Evolutionary conservation across 1,284 basidiomycete species (phyloP), one percentile per base, ranked within the genome.

Genomic region (Ganoderma sp.): DNA sequence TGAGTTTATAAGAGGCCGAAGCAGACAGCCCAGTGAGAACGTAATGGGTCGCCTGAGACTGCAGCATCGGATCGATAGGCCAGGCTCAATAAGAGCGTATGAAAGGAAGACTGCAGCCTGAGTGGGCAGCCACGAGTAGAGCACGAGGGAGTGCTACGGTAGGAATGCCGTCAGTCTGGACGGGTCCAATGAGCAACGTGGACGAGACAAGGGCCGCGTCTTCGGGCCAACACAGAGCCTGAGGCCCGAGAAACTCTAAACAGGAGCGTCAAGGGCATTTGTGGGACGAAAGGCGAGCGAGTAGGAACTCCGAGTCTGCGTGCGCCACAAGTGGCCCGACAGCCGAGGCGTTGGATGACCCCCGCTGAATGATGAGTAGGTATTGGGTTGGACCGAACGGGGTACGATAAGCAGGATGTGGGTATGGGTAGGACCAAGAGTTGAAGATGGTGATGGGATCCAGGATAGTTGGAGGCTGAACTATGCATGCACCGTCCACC

Each of bases 121-220:
- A n/a, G 34, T 39, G 2, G 28, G 3, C 10, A 19, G 17, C 19
- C 56, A 58, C 34, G 34, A 39, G 56, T 39, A 9, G n/a, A 12
- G 56, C 56, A 58, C 56, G 56, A 58, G 56, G 34, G 34, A 39
- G 56, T 58, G 56, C 56, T 58, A 39, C 56, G 56, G 56, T 58
- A 58, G 56, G 19, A 37, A 39, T n/a, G 19, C 19, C 34, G 56
- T 39, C n/a, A 58, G 34, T 22, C 34, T 10, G 10, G 34, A 3
- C 56, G 56, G 34, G 34, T 39, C 56, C 37, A 39, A 39, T 39
- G 34, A 14, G 39, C 56, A 22, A 37, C 56, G 56, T 58, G 34
- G 10, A 6, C 19, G 37, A 39, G 34, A 19, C 32, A 19, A 56
- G 37, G 34, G 19, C 19, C 19, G 34, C 34, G 34, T 39, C 19